Evolutionary conservation across 1,284 basidiomycete genomes (phyloP), one percentile per base, ranked within the genome.

Genomic region (Cryptococcus jaspeensis): DNA sequence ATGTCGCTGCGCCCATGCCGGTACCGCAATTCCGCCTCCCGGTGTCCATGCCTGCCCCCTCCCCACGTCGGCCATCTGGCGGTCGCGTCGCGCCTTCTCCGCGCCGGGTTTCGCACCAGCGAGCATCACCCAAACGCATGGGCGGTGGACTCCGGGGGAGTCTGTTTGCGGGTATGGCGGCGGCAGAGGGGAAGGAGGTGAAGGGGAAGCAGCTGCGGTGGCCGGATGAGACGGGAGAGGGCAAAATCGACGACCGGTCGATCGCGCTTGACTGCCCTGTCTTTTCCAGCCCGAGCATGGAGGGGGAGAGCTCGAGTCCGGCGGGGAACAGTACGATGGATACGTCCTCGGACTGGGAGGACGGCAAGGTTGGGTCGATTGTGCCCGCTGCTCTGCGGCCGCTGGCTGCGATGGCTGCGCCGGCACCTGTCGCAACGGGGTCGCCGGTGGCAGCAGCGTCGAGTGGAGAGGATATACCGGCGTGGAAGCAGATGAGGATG

Each of bases 401-500:
- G 5, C 22, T 59, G 9, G 45, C 41, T 15, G 44, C 23, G 12
- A 9, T 16, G 20, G 15, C 56, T 13, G 12, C 25, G 15, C 43
- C 54, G 5, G 18, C 18, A 13, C 35, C 54, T 37, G 8, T 45
- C 13, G 22, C 37, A 5, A 32, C 8, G n/a, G 13, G 43, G n/a
- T 42, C 53, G 12, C 23, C 43, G 20, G 32, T 45, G 13, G 16
- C 18, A 12, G 11, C 18, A n/a, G 28, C 15, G 9, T 16, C 42
- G 40, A 37, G 28, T n/a, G 48, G 32, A 20, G 43, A n/a, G 8
- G 54, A 59, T 11, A 23, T 61, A 15, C 59, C 59, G 18, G 59
- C 56, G 12, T 61, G 59, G 59, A 61, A 61, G 47, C 59, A 61
- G 25, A 58, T 50, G 39, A 50, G 60, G n/a, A 53, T 62, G 39